Base-by-base conservation (phyloP, 805 yeast species). In the Tetrapisispora taiwanensis region DNA sequence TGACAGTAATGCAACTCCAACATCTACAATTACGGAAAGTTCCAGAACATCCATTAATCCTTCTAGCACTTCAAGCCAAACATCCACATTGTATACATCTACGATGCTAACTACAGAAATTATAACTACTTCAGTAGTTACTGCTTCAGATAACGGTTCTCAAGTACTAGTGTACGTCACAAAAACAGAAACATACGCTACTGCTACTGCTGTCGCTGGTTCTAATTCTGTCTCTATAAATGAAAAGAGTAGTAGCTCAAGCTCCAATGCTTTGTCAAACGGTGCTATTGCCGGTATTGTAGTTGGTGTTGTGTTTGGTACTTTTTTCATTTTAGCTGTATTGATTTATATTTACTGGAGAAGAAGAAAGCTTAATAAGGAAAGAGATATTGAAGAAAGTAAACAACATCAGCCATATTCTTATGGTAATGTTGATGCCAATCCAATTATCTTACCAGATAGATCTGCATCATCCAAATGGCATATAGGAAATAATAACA, bases 261-360 rank as follows among this genome's bases (percentile, higher is more conserved):
- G 40, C 7, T 35, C 44, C 12, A 42, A 39, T n/a, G 14, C 37
- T 15, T 28, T 59, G 35, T 52, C 60, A 38, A 62, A 55, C 30
- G 82, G 82, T 15, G 79, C 79, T 18, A 75, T 76, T 44, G 81
- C 79, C 9, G 82, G 82, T 38, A 72, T 77, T 24, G 81, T 75
- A n/a, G 65, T 75, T 33, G 82, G 81, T 24, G 69, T 67, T 7
- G 63, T 76, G 10, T 66, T 58, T 18, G 81, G 79, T 46, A 56
- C 70, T 0, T 43, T 54, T 7, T 59, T 63, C 19, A 53, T 63
- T 10, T 31, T 73, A 2, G 72, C 67, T 0, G 63, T 65, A 7
- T 50, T 73, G 9, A 57, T 69, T 6, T 63, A 76, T 53, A 51
- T 75, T 28, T 52, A 70, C 48, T 62, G 70, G 54, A 65, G 71